Evolutionary conservation across 768 basidiomycete genomes (phyloP).

Genomic region (Trametes elegans): DNA sequence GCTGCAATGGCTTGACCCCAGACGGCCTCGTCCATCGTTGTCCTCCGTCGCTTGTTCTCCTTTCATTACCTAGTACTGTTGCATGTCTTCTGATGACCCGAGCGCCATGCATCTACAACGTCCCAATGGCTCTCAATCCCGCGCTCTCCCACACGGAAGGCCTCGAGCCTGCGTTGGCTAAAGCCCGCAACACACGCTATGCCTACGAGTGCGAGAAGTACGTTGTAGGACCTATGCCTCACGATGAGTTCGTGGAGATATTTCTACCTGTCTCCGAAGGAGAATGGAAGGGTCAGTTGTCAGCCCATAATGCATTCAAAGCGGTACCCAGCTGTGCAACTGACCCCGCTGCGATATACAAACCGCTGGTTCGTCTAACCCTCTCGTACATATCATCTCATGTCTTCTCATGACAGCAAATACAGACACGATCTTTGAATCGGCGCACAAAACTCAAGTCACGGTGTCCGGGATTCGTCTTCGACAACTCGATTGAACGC

Average conservation of each 20-base stretch:
- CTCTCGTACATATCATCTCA: too few relatives aligned
- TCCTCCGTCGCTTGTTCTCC: too few relatives aligned
- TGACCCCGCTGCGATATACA: neutral
- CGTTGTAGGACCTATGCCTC: slow-evolving; percentile 4
- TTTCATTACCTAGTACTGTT: too few relatives aligned
- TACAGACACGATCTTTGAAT: neutral
- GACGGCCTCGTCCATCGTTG: too few relatives aligned
- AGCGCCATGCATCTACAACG: neutral
- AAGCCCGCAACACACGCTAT: neutral
- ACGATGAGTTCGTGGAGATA: neutral
- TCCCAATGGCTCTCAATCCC: neutral
- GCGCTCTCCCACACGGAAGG: neutral
- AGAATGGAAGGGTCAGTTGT: too few relatives aligned
- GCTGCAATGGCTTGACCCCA: too few relatives aligned
- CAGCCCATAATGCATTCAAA: neutral
- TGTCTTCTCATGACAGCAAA: neutral
- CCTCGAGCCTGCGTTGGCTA: neutral
- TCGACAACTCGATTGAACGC: neutral
- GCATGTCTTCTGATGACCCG: too few relatives aligned
- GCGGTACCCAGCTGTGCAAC: neutral
- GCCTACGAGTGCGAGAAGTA: neutral
- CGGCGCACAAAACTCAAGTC: neutral
- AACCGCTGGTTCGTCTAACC: too few relatives aligned
- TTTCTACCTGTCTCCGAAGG: too few relatives aligned
- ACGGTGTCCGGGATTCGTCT: slow-evolving; percentile 5